Evolutionary conservation across 192 early-diverging fungal genomes (phyloP).

Genomic region (Blastocladiella britannica): DNA sequence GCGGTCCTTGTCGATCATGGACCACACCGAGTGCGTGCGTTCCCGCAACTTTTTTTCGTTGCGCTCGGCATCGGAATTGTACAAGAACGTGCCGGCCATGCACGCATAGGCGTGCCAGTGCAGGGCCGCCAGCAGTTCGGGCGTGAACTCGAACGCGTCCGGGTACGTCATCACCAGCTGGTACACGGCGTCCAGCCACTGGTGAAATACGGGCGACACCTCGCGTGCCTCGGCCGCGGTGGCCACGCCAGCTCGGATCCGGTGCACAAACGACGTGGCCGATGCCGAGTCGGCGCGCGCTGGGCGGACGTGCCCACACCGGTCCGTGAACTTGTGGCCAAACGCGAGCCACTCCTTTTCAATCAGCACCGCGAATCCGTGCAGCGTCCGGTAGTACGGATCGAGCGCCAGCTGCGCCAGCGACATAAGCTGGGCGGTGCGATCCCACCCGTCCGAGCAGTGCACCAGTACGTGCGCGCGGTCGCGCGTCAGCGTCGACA

Average conservation of each 20-base stretch:
- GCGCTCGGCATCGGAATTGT: constrained; percentile 71
- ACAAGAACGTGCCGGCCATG: constrained; percentile 86
- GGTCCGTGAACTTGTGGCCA: constrained; percentile 86
- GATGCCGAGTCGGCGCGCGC: constrained; percentile 37
- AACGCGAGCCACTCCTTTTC: constrained; percentile 98
- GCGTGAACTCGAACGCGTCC: constrained; percentile 80
- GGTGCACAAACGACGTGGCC: too few species aligned
- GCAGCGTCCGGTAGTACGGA: constrained; percentile 85
- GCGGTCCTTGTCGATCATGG: constrained; percentile 39
- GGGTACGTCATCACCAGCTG: constrained; percentile 76
- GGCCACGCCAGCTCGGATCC: too few species aligned
- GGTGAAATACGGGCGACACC: constrained; percentile 84
- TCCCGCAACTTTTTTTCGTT: constrained; percentile 15
- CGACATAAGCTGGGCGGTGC: constrained; percentile 81
- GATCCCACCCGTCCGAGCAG: constrained; percentile 98
- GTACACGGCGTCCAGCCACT: constrained; percentile 92
- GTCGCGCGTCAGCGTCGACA: constrained; percentile 49
- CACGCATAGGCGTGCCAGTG: constrained; percentile 74
- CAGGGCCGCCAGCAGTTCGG: constrained; percentile 54
- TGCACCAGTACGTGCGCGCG: constrained; percentile 80
- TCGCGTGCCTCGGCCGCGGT: constrained; percentile 49
- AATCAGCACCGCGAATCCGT: constrained; percentile 70
- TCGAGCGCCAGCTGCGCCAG: constrained; percentile 80
- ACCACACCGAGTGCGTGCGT: constrained; percentile 54
- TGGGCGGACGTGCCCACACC: constrained; percentile 73